Evolutionary conservation across 140 eudicot genomes (phyloP).

Genomic region (Eryngium alpinum): DNA sequence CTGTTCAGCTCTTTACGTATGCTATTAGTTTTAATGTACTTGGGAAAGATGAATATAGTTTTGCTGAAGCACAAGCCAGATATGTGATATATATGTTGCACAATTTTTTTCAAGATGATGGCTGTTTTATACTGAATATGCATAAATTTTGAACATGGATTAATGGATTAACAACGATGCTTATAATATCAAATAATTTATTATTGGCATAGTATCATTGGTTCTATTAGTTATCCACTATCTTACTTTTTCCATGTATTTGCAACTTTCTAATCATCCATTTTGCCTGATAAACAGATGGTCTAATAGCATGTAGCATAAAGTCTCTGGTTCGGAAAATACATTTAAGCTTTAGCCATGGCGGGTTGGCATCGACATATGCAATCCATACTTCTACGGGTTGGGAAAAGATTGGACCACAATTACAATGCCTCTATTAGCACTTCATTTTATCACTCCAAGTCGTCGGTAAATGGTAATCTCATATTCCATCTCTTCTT

Average conservation of each 20-base stretch:
- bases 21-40: neutral
- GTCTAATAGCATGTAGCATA: conserved; percentile 7
- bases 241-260: neutral
- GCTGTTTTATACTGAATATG: no score
- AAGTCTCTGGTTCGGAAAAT: conserved; percentile 15
- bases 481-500: conserved; percentile 6
- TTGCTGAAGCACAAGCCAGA: no score
- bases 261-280: neutral
- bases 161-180: neutral
- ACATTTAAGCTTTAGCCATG: conserved; percentile 36
- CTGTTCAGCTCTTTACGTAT: neutral
- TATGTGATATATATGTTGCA: no score
- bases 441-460: conserved; percentile 42
- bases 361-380: conserved; percentile 73
- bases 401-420: conserved; percentile 49
- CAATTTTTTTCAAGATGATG: no score
- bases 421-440: conserved; percentile 30
- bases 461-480: conserved; percentile 45
- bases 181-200: neutral
- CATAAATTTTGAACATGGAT: no score
- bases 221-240: neutral
- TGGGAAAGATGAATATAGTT: no score
- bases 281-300: conserved; percentile 5
- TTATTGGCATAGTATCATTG: neutral
- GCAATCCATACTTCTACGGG: conserved; percentile 48